These are phyloP conservation scores for Dalechampia spathulata DNA, from an alignment of 441 rosid species.

Conservation along the genomic window DNA sequence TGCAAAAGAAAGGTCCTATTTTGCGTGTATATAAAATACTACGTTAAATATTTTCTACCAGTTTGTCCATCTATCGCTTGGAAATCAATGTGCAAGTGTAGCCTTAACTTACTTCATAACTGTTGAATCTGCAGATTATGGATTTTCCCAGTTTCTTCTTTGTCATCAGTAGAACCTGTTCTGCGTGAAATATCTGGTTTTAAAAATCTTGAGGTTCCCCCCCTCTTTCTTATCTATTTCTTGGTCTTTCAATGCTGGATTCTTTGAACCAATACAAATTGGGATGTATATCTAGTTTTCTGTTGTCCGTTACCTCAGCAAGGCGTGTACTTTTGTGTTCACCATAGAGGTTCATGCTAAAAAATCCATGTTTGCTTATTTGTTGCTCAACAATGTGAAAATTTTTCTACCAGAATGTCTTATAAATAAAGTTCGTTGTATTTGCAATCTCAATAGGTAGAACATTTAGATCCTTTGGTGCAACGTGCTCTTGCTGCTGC, in stretches of 20 bases:
- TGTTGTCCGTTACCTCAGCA: no score
- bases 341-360: background rate
- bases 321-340: no score
- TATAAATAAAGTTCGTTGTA: background rate
- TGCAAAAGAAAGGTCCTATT: slow-evolving; percentile 76
- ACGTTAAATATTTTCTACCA: background rate
- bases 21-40: background rate
- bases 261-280: background rate
- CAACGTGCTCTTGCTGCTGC: slow-evolving; percentile 71
- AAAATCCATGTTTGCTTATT: background rate
- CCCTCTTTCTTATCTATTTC: background rate
- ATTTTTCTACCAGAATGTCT: slow-evolving; percentile 3
- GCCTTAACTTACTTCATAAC: slow-evolving; percentile 18
- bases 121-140: slow-evolving; percentile 54
- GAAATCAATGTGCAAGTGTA: slow-evolving; percentile 3
- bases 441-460: slow-evolving; percentile 41
- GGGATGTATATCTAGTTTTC: no score
- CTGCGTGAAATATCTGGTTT: slow-evolving; percentile 38
- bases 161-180: slow-evolving; percentile 57
- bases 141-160: slow-evolving; percentile 70
- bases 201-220: slow-evolving; percentile 9
- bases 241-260: background rate
- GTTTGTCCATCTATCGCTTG: background rate
- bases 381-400: background rate
- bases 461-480: slow-evolving; percentile 75